Percentiles rank a stretch among this genome's conserved stretches.
These are phyloP conservation scores for Bacterosira constricta DNA, from an alignment of 108 stramenopile genomes.

Conservation along the genomic window DNA sequence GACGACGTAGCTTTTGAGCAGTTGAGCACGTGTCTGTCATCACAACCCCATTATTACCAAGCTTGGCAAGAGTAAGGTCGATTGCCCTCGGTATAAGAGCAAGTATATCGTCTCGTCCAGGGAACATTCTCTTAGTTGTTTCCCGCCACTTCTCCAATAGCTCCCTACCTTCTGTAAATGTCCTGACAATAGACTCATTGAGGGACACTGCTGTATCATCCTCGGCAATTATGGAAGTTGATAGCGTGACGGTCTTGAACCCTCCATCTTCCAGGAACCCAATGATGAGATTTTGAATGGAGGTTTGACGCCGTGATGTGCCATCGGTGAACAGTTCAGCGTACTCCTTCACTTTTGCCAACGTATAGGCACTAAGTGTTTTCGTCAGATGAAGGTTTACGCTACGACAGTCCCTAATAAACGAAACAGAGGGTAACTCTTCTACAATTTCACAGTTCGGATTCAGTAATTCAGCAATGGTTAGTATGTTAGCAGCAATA, in stretches of 20 bases:
- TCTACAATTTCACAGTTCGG: neutral
- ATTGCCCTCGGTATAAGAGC: neutral
- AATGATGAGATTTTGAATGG: neutral
- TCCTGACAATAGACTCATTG: neutral
- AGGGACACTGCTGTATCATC: neutral
- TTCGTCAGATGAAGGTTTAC: neutral
- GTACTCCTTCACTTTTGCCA: neutral
- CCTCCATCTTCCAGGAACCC: neutral
- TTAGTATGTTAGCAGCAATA: neutral
- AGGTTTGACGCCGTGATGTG: neutral
- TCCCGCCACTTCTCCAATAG: slow-evolving; percentile 3
- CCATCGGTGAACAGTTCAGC: slow-evolving; percentile 1
- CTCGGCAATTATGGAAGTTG: neutral
- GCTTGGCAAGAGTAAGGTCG: slow-evolving; percentile 10
- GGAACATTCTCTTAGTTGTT: neutral
- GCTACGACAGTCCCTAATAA: neutral
- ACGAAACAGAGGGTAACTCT: neutral
- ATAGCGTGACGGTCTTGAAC: neutral
- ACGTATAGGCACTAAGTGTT: neutral
- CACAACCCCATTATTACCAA: slow-evolving; percentile 1
- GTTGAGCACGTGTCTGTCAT: slow-evolving; percentile 10
- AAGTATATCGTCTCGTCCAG: neutral
- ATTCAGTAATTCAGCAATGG: neutral
- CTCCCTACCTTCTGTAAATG: neutral
- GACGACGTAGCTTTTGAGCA: neutral